These are phyloP conservation scores for Hypocreales sp. DNA, from an alignment of 2,329 filamentous ascomycete genomes.

Conservation along the genomic window DNA sequence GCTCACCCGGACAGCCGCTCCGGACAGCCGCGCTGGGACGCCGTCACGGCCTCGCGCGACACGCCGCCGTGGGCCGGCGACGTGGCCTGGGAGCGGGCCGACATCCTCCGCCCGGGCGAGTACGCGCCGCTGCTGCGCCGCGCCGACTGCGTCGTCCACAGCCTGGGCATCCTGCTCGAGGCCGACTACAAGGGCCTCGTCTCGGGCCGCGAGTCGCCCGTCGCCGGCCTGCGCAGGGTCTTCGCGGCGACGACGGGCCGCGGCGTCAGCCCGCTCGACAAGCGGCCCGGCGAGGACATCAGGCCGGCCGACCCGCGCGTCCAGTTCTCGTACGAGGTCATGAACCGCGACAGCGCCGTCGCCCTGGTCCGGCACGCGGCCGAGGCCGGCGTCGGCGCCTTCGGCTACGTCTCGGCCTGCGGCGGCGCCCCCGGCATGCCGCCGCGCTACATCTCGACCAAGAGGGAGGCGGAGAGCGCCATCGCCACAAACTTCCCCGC, in stretches of 20 bases:
- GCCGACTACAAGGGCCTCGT: slow-evolving; percentile 94
- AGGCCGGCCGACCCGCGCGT: slow-evolving; percentile 50
- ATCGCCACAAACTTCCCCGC: slow-evolving; percentile 58
- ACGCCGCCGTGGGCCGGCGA: slow-evolving; percentile 69
- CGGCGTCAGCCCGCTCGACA: slow-evolving; percentile 54
- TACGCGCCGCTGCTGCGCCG: slow-evolving; percentile 63
- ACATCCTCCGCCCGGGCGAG: slow-evolving; percentile 69
- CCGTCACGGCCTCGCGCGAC: slow-evolving; percentile 52
- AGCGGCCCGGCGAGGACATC: slow-evolving; percentile 41
- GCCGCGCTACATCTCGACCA: slow-evolving; percentile 73
- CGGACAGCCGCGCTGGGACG: slow-evolving; percentile 73
- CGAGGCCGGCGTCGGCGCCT: slow-evolving; percentile 47
- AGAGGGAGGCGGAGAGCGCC: slow-evolving; percentile 72
- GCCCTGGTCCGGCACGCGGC: slow-evolving; percentile 65
- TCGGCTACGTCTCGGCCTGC: slow-evolving; percentile 81
- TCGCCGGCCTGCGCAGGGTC: slow-evolving; percentile 61
- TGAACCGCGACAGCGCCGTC: slow-evolving; percentile 88
- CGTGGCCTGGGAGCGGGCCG: slow-evolving; percentile 76
- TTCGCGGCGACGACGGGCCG: slow-evolving; percentile 54
- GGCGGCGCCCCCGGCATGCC: slow-evolving; percentile 77
- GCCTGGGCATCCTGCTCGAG: slow-evolving; percentile 89
- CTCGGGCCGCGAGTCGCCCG: slow-evolving; percentile 67
- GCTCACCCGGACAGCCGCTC: slow-evolving; percentile 50
- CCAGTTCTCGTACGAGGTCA: slow-evolving; percentile 86
- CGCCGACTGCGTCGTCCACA: slow-evolving; percentile 80